phyloP scores from a whole-genome alignment of 768 basidiomycete genomes.

The Panellus pusillus region DNA sequence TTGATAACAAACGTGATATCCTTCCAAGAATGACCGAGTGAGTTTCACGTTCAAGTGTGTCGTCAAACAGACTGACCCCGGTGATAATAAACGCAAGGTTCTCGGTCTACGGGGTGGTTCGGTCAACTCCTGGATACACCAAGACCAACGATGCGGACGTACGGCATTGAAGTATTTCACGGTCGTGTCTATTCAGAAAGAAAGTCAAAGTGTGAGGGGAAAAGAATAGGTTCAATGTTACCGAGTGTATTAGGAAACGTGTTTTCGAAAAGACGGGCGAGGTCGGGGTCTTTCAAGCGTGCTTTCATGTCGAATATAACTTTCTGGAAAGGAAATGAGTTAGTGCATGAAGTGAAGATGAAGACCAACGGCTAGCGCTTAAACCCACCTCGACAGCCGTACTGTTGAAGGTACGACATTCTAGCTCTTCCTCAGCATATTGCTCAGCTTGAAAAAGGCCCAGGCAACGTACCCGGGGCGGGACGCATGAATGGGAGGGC shows the following conservation, averaged over 20 bases:
- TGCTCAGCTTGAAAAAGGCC: too few relatives aligned
- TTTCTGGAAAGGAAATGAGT: slow-evolving; percentile 42
- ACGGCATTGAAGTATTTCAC: slow-evolving; percentile 74
- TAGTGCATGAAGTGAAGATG: neutral
- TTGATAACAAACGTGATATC: slow-evolving; percentile 64
- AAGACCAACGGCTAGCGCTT: neutral
- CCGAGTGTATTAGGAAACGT: slow-evolving; percentile 83
- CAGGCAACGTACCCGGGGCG: slow-evolving; percentile 7
- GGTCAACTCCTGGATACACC: neutral
- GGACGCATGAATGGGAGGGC: slow-evolving; percentile 75
- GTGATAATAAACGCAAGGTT: slow-evolving; percentile 82
- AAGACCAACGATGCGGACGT: slow-evolving; percentile 9
- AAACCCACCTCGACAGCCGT: slow-evolving; percentile 64
- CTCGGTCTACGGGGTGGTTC: slow-evolving; percentile 42
- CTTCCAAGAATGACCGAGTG: slow-evolving; percentile 29
- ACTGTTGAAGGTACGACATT: slow-evolving; percentile 76
- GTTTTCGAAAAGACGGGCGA: slow-evolving; percentile 79
- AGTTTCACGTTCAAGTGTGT: neutral
- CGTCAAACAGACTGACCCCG: slow-evolving; percentile 46
- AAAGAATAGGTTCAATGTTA: slow-evolving; percentile 27
- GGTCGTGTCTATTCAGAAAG: slow-evolving; percentile 58
- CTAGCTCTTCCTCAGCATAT: slow-evolving; percentile 32
- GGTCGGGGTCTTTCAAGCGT: slow-evolving; percentile 71
- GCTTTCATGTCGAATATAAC: slow-evolving; percentile 74
- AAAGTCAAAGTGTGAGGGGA: neutral